Evolutionary conservation across 1,284 basidiomycete genomes (phyloP).

Genomic region (Mycena citricolor): DNA sequence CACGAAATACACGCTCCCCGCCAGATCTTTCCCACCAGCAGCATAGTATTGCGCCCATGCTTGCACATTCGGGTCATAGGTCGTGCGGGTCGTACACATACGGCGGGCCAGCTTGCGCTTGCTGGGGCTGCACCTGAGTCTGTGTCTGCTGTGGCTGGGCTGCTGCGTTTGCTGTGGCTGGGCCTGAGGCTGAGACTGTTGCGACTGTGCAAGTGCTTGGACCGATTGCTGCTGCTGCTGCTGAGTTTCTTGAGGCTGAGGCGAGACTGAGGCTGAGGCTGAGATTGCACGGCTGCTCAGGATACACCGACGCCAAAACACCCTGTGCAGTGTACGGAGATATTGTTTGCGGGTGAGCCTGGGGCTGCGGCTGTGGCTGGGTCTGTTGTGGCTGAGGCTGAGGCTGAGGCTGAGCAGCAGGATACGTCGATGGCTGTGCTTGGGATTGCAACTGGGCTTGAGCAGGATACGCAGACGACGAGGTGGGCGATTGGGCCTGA

Average conservation of each 20-base stretch:
- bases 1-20: slow-evolving; percentile 73
- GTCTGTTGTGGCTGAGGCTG: slow-evolving; percentile 1
- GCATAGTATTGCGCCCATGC: slow-evolving; percentile 82
- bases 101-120: slow-evolving; percentile 63
- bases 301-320: too few relatives aligned
- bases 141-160: slow-evolving; percentile 8
- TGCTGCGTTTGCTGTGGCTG: slow-evolving; percentile 3
- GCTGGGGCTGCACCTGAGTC: slow-evolving; percentile 2
- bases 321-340: too few relatives aligned
- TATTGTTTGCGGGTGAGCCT: slow-evolving; percentile 15
- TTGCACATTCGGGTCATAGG: slow-evolving; percentile 25
- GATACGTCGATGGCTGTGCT: background rate
- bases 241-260: too few relatives aligned
- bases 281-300: slow-evolving; percentile 18
- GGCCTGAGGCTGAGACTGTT: slow-evolving; percentile 8
- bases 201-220: too few relatives aligned
- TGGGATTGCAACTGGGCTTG: slow-evolving; percentile 23
- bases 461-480: slow-evolving; percentile 5
- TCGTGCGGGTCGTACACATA: slow-evolving; percentile 62
- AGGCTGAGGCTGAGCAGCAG: slow-evolving; percentile 1
- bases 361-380: background rate
- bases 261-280: slow-evolving; percentile 10
- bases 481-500: background rate
- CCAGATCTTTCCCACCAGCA: slow-evolving; percentile 66
- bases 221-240: too few relatives aligned